Evolutionary conservation across 2,329 filamentous ascomycete genomes (phyloP).

Genomic region (Aspergillus fumigatiaffinis): DNA sequence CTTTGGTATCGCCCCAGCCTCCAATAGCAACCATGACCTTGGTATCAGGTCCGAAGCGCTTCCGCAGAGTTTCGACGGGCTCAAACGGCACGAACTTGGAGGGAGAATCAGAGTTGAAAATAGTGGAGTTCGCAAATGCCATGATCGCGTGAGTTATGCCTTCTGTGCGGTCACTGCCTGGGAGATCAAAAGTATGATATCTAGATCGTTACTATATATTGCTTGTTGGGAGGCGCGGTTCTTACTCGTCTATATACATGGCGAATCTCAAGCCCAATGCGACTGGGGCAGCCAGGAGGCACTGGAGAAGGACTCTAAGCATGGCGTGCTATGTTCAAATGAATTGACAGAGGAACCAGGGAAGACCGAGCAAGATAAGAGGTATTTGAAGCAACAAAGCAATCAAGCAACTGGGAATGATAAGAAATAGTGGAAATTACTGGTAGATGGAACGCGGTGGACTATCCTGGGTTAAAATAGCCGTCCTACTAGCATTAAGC

Average conservation of each 20-base stretch:
- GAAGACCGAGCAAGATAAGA: too few species aligned
- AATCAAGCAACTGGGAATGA: too few species aligned
- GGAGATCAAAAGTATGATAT: constrained; percentile 40
- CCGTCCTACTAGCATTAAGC: too few species aligned
- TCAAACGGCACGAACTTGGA: constrained; percentile 51
- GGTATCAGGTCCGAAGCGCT: constrained; percentile 51
- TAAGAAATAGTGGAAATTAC: too few species aligned
- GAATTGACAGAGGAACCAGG: too few species aligned
- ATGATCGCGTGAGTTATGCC: constrained; percentile 55
- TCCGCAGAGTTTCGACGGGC: constrained; percentile 48
- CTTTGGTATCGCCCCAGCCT: constrained; percentile 67
- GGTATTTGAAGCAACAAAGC: too few species aligned
- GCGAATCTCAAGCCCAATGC: constrained; percentile 29
- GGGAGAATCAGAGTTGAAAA: constrained; percentile 46
- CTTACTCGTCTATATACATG: constrained; percentile 50
- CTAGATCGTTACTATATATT: constrained; percentile 19
- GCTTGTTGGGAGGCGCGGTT: neutral
- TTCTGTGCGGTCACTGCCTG: constrained; percentile 29
- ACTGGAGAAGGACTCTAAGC: constrained; percentile 23
- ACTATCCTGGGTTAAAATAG: too few species aligned
- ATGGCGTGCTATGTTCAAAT: constrained; percentile 10
- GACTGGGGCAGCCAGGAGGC: constrained; percentile 28
- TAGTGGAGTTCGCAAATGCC: constrained; percentile 50
- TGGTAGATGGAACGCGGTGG: too few species aligned
- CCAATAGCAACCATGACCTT: constrained; percentile 69